Evolutionary conservation across 108 stramenopile species (phyloP).

Genomic region (Chaetoceros muelleri): DNA sequence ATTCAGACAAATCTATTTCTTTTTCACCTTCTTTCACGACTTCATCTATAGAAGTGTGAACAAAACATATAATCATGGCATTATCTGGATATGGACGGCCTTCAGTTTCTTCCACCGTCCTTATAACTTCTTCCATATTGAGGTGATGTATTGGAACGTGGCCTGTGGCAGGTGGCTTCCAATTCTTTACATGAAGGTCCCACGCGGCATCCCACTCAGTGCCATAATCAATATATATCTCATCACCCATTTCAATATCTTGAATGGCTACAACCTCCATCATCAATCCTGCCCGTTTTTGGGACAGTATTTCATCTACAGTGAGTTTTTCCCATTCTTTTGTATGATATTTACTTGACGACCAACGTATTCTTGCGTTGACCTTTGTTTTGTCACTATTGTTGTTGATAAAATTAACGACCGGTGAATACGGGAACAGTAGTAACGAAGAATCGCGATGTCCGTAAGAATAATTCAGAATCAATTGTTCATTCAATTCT

Average conservation of each 20-base stretch:
- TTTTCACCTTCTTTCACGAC: constrained; percentile 3
- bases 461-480: constrained; percentile 56
- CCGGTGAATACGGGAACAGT: constrained; percentile 31
- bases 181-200: constrained; percentile 6
- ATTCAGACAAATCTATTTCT: constrained; percentile 3
- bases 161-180: constrained; percentile 8
- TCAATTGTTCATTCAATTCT: constrained; percentile 17
- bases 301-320: constrained; percentile 11
- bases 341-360: constrained; percentile 2
- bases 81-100: constrained; percentile 30
- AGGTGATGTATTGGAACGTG: constrained; percentile 15
- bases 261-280: constrained; percentile 24
- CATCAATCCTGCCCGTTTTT: constrained; percentile 20
- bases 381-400: constrained; percentile 2
- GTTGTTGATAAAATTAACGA: constrained; percentile 40
- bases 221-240: constrained; percentile 20
- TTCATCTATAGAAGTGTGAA: constrained; percentile 9
- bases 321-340: constrained; percentile 3
- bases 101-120: constrained; percentile 24
- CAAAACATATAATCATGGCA: constrained; percentile 21
- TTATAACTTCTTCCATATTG: constrained; percentile 11
- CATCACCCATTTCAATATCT: constrained; percentile 17
- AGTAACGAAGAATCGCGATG: constrained; percentile 40
- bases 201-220: constrained; percentile 13
- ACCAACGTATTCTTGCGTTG: constrained; percentile 17